phyloP scores from a whole-genome alignment of 2,329 filamentous ascomycete genomes.

The Celoporthe dispersa region DNA sequence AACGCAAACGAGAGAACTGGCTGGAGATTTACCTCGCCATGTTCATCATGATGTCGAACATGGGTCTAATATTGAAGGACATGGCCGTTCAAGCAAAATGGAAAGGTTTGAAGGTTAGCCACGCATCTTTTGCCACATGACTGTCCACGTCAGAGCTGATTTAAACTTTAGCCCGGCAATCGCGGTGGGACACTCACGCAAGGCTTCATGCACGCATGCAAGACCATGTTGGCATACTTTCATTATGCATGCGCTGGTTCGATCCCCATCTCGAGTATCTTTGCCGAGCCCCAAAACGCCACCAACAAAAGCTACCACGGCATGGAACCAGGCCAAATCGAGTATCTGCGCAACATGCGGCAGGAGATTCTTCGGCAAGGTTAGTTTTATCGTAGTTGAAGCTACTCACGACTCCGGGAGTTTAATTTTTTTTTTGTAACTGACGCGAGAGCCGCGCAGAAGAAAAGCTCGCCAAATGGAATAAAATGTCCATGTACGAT shows the following conservation, averaged over 20 bases:
- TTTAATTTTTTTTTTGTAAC: neutral
- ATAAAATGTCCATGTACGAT: neutral
- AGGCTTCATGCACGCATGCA: slow-evolving; percentile 1
- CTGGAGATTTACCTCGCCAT: neutral
- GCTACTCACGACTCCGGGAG: neutral
- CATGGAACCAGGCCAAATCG: neutral
- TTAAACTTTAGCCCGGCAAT: neutral
- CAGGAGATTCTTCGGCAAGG: slow-evolving; percentile 1
- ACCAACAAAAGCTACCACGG: neutral
- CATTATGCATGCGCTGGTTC: neutral
- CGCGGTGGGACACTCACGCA: neutral
- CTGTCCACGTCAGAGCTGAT: neutral
- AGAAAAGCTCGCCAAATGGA: neutral
- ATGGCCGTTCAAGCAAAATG: neutral
- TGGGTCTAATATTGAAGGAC: slow-evolving; percentile 1
- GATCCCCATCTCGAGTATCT: neutral
- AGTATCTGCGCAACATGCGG: neutral
- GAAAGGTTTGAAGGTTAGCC: slow-evolving; percentile 1
- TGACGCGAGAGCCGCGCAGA: neutral
- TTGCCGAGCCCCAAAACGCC: neutral
- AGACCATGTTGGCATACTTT: neutral
- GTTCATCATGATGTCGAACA: slow-evolving; percentile 2
- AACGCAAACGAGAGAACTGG: neutral
- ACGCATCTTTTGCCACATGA: neutral
- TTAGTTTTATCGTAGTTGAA: neutral